Evolutionary conservation across 495 filamentous ascomycete species (phyloP), one percentile per base, ranked within the genome.

Genomic region (Astrothelium macrocarpum): DNA sequence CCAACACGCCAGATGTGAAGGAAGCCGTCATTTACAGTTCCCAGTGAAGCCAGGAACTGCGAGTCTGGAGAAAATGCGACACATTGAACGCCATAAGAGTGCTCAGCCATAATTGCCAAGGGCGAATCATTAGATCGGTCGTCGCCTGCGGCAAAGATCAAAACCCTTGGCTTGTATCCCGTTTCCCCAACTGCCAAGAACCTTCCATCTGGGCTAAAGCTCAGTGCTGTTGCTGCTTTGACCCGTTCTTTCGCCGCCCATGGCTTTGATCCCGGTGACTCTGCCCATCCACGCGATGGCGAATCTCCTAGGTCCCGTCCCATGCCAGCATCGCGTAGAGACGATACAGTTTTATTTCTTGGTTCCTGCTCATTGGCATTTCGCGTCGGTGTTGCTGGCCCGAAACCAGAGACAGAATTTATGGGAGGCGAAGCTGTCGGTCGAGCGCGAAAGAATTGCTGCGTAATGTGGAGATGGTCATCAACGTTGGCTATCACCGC

Each of bases 101-200:
- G 94, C 66, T 97, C 95, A 32, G 84, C 87, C 59, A 97, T 80
- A 32, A 90, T 89, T 12, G 87, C 86, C n/a, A 96, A 78, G 29
- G 94, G 94, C 16, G 82, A 80, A 71, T 97, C 92, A 20, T 85
- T 84, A 9, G 89, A 85, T 39, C 80, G 80, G 71, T 95, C 90
- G 69, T 85, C 81, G 25, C 81, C 79, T 10, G 91, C 87, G 45
- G 84, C 90, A 75, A 95, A 98, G 42, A 98, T 85, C 53, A 97
- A 80, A 3, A 97, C 90, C 53, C 95, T 82, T 9, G 94, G 94
- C 64, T 87, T 89, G 75, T 97, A 96, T 59, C 94, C 94, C 29
- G 91, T 96, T 85, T 98, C 94, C 72, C 94, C 94, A 32, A 97
- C 86, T 29, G 95, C 94, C 45, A 98, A 81, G 71, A 89, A 90